These are phyloP conservation scores for Candida sojae DNA, from an alignment of 1,139 yeast species.

Conservation along the genomic window DNA sequence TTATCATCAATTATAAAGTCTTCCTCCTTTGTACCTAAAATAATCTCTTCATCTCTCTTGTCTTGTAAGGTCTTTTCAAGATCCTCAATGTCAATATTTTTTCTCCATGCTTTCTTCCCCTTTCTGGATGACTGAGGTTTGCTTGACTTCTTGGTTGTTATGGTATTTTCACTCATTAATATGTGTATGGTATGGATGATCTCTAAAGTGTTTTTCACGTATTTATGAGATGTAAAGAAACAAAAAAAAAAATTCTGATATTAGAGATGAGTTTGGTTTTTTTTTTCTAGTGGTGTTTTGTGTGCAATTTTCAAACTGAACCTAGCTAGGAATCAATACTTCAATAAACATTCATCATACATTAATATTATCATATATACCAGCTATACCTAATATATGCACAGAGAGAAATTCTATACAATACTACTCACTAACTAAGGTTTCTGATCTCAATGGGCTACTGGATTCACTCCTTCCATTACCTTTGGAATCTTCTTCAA, in stretches of 20 bases:
- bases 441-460: slow-evolving; percentile 9
- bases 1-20: slow-evolving; percentile 72
- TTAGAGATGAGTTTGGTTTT: slow-evolving; percentile 6
- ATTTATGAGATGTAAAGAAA: no score
- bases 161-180: slow-evolving; percentile 9
- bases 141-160: slow-evolving; percentile 2
- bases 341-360: not conserved
- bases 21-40: slow-evolving; percentile 59
- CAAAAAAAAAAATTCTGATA: not conserved
- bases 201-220: not conserved
- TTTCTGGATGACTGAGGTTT: slow-evolving; percentile 72
- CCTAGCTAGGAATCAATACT: not conserved
- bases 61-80: slow-evolving; percentile 71
- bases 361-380: not conserved
- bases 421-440: slow-evolving; percentile 4
- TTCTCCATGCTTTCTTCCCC: slow-evolving; percentile 95
- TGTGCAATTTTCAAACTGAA: not conserved
- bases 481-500: slow-evolving; percentile 3
- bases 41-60: slow-evolving; percentile 65
- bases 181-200: not conserved
- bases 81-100: slow-evolving; percentile 84
- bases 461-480: slow-evolving; percentile 1
- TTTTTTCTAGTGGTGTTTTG: slow-evolving; percentile 1
- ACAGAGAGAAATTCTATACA: not conserved
- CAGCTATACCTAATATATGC: not conserved